These are phyloP conservation scores for Leccinellum rugosiceps DNA, from an alignment of 768 basidiomycete genomes.

Conservation along the genomic window DNA sequence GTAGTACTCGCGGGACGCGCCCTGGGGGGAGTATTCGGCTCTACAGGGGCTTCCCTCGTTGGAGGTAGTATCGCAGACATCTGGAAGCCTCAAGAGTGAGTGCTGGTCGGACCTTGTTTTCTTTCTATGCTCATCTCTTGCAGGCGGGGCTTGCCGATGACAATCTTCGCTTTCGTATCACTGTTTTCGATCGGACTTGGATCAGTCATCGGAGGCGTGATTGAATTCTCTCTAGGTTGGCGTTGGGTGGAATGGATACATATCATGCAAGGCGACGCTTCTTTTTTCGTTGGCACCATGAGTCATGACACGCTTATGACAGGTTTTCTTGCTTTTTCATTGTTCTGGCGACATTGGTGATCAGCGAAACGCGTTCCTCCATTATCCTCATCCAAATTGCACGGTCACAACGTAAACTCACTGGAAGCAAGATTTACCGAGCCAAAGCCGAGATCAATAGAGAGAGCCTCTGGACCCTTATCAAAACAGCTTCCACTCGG, in stretches of 20 bases:
- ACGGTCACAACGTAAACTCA: conserved; percentile 56
- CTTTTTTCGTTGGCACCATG: background rate
- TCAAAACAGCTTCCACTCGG: conserved; percentile 66
- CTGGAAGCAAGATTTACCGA: conserved; percentile 57
- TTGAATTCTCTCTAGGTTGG: conserved; percentile 64
- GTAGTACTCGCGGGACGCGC: conserved; percentile 59
- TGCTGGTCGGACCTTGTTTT: background rate
- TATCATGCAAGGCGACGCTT: conserved; percentile 42
- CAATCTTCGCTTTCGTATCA: conserved; percentile 58
- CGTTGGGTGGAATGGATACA: conserved; percentile 83
- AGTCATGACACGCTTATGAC: conserved; percentile 1
- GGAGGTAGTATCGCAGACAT: conserved; percentile 71
- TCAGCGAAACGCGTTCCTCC: conserved; percentile 71
- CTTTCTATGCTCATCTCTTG: background rate
- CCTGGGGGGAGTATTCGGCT: conserved; percentile 60
- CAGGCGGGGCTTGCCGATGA: conserved; percentile 77
- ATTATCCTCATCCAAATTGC: conserved; percentile 69
- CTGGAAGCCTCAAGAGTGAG: conserved; percentile 59
- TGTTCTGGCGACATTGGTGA: conserved; percentile 46
- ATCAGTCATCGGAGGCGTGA: conserved; percentile 60
- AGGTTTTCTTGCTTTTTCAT: conserved; percentile 53
- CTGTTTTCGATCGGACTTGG: conserved; percentile 61
- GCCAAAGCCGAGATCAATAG: conserved; percentile 63
- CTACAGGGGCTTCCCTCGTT: conserved; percentile 63
- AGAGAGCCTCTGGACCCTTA: conserved; percentile 48